A percentile compares a stretch with the other conserved stretches of the same genome.
Evolutionary conservation across 495 filamentous ascomycete species (phyloP).

Genomic region (Aspergillus carlsbadensis): DNA sequence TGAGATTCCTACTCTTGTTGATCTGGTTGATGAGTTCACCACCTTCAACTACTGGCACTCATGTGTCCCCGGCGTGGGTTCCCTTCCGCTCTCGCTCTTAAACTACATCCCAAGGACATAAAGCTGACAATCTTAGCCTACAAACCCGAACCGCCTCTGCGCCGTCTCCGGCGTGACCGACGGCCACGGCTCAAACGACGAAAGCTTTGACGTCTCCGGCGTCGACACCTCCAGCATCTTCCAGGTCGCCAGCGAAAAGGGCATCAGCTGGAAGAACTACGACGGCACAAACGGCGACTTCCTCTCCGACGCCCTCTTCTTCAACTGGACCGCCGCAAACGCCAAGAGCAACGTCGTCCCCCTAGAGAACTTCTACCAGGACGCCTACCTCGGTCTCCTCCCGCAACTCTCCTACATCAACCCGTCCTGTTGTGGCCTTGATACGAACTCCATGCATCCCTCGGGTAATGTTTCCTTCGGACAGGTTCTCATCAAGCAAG

Average conservation of each 20-base stretch:
- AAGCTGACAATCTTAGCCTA: too few relatives aligned
- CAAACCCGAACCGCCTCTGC: slow-evolving; percentile 48
- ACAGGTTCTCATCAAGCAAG: slow-evolving; percentile 47
- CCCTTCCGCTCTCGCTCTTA: not conserved
- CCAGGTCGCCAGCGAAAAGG: slow-evolving; percentile 41
- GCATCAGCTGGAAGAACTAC: slow-evolving; percentile 52
- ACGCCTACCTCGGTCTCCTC: slow-evolving; percentile 37
- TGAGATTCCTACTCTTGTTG: slow-evolving; percentile 44
- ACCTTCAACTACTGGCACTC: slow-evolving; percentile 54
- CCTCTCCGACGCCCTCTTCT: slow-evolving; percentile 33
- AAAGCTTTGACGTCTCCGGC: slow-evolving; percentile 34
- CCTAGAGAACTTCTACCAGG: slow-evolving; percentile 36
- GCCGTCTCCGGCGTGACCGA: slow-evolving; percentile 44
- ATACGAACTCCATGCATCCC: slow-evolving; percentile 50
- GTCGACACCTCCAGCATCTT: slow-evolving; percentile 46
- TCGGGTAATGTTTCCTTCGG: slow-evolving; percentile 43
- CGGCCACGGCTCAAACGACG: slow-evolving; percentile 49
- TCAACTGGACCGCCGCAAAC: slow-evolving; percentile 41
- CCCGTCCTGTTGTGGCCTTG: slow-evolving; percentile 47
- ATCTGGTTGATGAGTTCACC: slow-evolving; percentile 48
- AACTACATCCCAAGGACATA: too few relatives aligned
- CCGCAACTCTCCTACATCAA: slow-evolving; percentile 51
- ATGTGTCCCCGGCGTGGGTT: slow-evolving; percentile 44
- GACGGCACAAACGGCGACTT: slow-evolving; percentile 40
- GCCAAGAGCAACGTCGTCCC: slow-evolving; percentile 31